Base-by-base conservation (phyloP, 1,284 basidiomycete species). In the Coniferiporia sulphurascens region DNA sequence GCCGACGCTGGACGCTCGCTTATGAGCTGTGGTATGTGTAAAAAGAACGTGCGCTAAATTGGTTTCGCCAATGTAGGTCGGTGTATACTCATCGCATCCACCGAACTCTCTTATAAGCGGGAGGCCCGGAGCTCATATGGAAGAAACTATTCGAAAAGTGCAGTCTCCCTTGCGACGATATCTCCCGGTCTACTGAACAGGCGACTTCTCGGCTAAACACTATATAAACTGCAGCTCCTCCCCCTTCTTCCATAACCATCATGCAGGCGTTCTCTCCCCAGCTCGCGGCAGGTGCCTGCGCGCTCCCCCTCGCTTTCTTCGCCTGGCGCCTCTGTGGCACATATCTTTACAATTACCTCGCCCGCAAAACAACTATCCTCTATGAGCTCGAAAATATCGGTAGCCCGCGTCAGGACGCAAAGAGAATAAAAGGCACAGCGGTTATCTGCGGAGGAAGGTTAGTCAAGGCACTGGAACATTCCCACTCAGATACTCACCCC, bases 371-470 rank as follows among this genome's bases (percentile, higher is more conserved):
- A 21, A 60, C 59, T 17, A 45, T 60, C 32, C 41, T 60, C 13
- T 34, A 52, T 17, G 65, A 65, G 12, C 17, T 65, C 21, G 44
- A 56, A 2, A 43, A 57, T 9, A 45, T 65, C 19, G 65, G 63
- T 13, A 44, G 49, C 27, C 8, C 59, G 2, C 52, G 61, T 7
- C 43, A 41, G 6, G 59, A 59, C 7, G 35, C 22, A 1, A 52
- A 59, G 38, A 66, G 64, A 52, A 65, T 70, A 38, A 54, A 61
- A 34, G 69, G 69, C 15, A 67, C 65, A 13, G 69, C 64, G 4
- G 64, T 70, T 15, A 52, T 71, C 36, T 67, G 68, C 60, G 69
- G 69, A 13, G 69, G 69, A 49, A 70, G 69, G 69, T 68, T 21
- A 22, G 59, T 58, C 27, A 27, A 27, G 27, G 27, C 34, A 6